Conservation (phyloP, 2,329 filamentous ascomycete genomes). For the Lachnellula cervina region DNA sequence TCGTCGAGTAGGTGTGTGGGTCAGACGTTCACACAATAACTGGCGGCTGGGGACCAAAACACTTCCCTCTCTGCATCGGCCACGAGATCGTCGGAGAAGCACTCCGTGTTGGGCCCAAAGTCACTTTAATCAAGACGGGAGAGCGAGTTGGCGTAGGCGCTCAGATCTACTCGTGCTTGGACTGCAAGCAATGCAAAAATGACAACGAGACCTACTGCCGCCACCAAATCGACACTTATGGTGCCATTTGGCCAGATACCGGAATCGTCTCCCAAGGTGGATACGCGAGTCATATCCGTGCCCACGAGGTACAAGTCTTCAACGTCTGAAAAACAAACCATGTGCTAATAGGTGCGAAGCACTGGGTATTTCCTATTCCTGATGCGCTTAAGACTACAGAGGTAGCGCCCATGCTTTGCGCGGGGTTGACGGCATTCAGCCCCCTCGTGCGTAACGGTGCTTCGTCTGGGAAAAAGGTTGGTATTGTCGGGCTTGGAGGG, state of each 20-base stretch:
- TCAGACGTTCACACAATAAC: constrained; percentile 66
- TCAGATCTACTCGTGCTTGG: constrained; percentile 45
- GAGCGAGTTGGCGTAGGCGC: constrained; percentile 49
- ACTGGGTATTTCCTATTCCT: constrained; percentile 64
- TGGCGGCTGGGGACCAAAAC: constrained; percentile 41
- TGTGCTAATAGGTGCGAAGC: not conserved
- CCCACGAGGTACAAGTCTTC: constrained; percentile 52
- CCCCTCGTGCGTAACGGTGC: constrained; percentile 70
- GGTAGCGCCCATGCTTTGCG: constrained; percentile 77
- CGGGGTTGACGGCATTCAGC: constrained; percentile 72
- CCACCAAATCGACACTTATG: constrained; percentile 42
- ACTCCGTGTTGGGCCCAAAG: constrained; percentile 53
- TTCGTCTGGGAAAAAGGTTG: constrained; percentile 72
- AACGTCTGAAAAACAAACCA: too few relatives aligned
- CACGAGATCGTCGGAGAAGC: constrained; percentile 45
- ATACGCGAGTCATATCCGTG: constrained; percentile 60
- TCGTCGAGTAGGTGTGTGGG: constrained; percentile 47
- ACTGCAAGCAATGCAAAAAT: constrained; percentile 38
- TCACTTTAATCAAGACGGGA: constrained; percentile 48
- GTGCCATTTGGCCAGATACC: constrained; percentile 41
- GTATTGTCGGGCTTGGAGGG: constrained; percentile 65
- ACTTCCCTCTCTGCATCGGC: constrained; percentile 37
- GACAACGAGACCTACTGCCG: constrained; percentile 50
- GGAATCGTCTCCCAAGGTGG: constrained; percentile 58
- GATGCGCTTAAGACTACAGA: constrained; percentile 56